Evolutionary conservation across 352 stramenopile genomes (phyloP).

Genomic region (Elongisporangium senticosum): DNA sequence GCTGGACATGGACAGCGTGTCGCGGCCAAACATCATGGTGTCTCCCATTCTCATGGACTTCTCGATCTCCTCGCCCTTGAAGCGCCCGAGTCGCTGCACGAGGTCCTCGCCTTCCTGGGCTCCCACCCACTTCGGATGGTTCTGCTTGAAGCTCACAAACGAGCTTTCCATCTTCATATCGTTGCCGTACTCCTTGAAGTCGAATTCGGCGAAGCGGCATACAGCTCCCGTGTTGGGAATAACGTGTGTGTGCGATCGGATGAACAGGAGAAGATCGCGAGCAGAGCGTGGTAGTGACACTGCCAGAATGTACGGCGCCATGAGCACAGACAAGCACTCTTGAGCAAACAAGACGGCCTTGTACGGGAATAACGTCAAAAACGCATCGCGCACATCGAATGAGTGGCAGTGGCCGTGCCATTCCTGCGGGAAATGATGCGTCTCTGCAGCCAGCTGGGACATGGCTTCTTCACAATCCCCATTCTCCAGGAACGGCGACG

Average conservation of each 20-base stretch:
- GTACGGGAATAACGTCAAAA: constrained; percentile 91
- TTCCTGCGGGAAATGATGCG: constrained; percentile 94
- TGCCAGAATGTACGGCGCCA: constrained; percentile 96
- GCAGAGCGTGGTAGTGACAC: constrained; percentile 90
- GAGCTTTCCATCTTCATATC: constrained; percentile 96
- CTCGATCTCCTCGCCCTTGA: constrained; percentile 83
- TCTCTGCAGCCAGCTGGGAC: constrained; percentile 86
- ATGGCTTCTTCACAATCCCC: constrained; percentile 82
- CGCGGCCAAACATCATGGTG: constrained; percentile 68
- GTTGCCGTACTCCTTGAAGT: constrained; percentile 94
- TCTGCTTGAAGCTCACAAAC: constrained; percentile 96
- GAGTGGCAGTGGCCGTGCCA: constrained; percentile 89
- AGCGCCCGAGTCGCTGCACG: constrained; percentile 54
- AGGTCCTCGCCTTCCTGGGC: constrained; percentile 67
- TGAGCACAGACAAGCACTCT: constrained; percentile 91
- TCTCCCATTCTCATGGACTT: constrained; percentile 83
- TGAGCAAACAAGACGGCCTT: constrained; percentile 92
- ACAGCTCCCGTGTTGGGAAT: constrained; percentile 92
- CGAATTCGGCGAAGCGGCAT: constrained; percentile 94
- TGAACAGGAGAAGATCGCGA: constrained; percentile 91
- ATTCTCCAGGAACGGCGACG: constrained; percentile 67
- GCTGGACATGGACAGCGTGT: constrained; percentile 71
- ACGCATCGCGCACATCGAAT: constrained; percentile 82
- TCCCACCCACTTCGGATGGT: constrained; percentile 83
- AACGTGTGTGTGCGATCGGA: constrained; percentile 89